Evolutionary conservation across 306 rosid genomes (phyloP), one percentile per base, ranked within the genome.

Genomic region (Quercus wislizeni): DNA sequence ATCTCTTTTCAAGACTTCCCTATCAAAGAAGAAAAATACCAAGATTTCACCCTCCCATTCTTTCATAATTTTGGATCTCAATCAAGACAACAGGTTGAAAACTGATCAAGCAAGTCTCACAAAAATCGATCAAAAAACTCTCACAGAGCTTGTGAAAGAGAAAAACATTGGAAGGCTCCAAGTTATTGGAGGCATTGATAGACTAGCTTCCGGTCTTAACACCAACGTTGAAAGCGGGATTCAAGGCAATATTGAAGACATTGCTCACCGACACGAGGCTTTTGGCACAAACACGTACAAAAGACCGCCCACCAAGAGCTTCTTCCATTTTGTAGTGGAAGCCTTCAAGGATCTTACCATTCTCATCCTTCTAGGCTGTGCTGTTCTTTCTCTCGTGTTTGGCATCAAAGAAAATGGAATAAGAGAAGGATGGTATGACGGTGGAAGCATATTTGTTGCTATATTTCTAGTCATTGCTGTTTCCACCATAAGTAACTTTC

Each of bases 101-200:
- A 61, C 80, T 5, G 10, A 38, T 38, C 43, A 38, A 38, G 2
- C 43, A 2, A 38, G 43, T 38, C 10, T 38, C 10, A 35, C 43
- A 6, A 38, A 35, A 38, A 6, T 38, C 9, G 79, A 83, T 11
- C 87, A 82, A 76, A 12, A 18, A 0, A 70, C 7, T 6, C 91
- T 88, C 68, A 52, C 38, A 0, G 6, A 76, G 1, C 67, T 90
- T 51, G 84, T 87, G 55, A 85, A 82, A 67, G 83, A 88, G 2
- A 87, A 83, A 71, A 41, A 56, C 55, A 62, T 81, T 1, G 19
- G 72, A 1, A 41, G 0, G 6, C 89, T 90, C 31, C 5, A 27
- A 14, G 51, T 59, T 11, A 1, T 65, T 0, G 83, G 84, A 35
- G 92, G 94, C 38, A 76, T 81, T 25, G 77, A 58, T 9, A 79